These are phyloP conservation scores for Lyophyllum atratum DNA, from an alignment of 768 basidiomycete genomes.

Conservation along the genomic window DNA sequence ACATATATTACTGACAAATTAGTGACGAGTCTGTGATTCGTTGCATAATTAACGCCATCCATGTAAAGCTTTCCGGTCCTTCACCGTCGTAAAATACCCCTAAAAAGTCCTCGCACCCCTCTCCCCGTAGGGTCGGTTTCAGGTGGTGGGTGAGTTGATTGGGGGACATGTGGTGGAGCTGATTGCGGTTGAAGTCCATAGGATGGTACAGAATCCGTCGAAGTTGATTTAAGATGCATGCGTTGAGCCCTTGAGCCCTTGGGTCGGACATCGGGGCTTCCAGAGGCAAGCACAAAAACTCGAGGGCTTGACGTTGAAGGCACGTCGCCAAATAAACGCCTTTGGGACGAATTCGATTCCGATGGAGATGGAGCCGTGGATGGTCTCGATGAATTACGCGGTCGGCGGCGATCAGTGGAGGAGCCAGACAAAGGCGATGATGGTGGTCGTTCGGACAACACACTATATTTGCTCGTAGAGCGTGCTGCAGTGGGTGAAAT, in stretches of 20 bases:
- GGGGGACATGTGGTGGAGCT: constrained; percentile 16
- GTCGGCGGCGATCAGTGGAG: constrained; percentile 10
- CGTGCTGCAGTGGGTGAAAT: constrained; percentile 10
- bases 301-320: constrained; percentile 17
- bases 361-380: constrained; percentile 49
- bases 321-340: constrained; percentile 25
- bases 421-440: constrained; percentile 15
- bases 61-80: not conserved
- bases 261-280: constrained; percentile 18
- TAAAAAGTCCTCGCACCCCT: constrained; percentile 43
- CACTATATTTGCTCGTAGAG: not conserved
- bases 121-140: constrained; percentile 43
- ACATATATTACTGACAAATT: constrained; percentile 22
- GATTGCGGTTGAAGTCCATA: constrained; percentile 18
- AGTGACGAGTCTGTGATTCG: constrained; percentile 8
- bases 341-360: constrained; percentile 23
- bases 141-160: constrained; percentile 18
- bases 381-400: constrained; percentile 38
- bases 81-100: constrained; percentile 45
- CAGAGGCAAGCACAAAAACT: constrained; percentile 16
- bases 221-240: constrained; percentile 52
- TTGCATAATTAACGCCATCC: not conserved
- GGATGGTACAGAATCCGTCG: constrained; percentile 55
- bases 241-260: constrained; percentile 22
- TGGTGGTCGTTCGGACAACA: not conserved